Percentiles rank a stretch among this genome's conserved stretches.
Evolutionary conservation across 2,329 filamentous ascomycete genomes (phyloP).

Genomic region (Arthroderma uncinatum): DNA sequence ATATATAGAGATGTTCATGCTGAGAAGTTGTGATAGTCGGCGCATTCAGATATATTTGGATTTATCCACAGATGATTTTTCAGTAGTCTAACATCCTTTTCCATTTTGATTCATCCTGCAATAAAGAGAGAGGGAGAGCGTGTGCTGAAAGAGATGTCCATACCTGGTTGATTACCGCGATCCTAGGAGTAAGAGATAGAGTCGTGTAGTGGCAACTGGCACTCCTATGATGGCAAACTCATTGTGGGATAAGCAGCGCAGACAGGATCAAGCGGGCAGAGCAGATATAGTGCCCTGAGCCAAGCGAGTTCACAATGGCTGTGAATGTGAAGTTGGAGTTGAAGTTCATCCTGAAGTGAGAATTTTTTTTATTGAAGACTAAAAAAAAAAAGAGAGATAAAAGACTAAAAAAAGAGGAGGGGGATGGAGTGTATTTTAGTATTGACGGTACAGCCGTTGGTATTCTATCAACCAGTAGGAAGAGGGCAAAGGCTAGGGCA

Average conservation of each 20-base stretch:
- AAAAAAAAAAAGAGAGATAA: background rate
- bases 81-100: constrained; percentile 40
- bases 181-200: background rate
- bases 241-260: background rate
- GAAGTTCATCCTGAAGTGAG: background rate
- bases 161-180: background rate
- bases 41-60: constrained; percentile 15
- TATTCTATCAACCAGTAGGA: background rate
- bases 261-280: background rate
- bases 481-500: background rate
- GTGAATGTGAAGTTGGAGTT: background rate
- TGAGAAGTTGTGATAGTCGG: background rate
- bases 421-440: background rate
- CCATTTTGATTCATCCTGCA: background rate
- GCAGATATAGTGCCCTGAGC: background rate
- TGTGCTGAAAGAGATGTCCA: background rate
- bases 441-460: background rate
- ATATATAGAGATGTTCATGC: background rate
- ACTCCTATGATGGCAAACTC: background rate
- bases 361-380: background rate
- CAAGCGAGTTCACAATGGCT: background rate
- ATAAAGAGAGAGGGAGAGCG: background rate
- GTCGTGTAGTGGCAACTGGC: background rate
- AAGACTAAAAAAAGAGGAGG: background rate
- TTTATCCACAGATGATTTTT: constrained; percentile 34